Evolutionary conservation across 495 filamentous ascomycete genomes (phyloP).

Genomic region (Parachaetomium inaequale): DNA sequence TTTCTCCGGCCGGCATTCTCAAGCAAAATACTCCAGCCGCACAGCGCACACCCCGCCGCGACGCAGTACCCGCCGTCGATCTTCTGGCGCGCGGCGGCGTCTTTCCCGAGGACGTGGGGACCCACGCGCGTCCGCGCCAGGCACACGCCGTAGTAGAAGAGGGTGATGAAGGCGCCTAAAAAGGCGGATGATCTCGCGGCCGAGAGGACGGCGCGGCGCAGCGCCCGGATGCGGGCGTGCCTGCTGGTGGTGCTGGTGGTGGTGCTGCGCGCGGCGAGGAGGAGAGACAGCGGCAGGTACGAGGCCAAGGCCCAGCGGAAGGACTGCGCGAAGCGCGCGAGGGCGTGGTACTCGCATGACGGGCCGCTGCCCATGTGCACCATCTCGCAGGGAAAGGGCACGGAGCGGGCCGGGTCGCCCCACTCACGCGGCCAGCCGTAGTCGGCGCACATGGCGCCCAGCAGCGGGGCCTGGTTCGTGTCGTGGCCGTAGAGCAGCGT

Average conservation of each 20-base stretch:
- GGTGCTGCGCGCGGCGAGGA: constrained; percentile 45
- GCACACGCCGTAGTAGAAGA: constrained; percentile 90
- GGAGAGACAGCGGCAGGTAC: constrained; percentile 74
- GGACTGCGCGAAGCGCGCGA: constrained; percentile 64
- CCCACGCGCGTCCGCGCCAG: constrained; percentile 77
- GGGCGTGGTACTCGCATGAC: constrained; percentile 74
- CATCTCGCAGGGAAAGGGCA: constrained; percentile 82
- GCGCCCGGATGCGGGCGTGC: constrained; percentile 37
- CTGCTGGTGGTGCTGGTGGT: constrained; percentile 25
- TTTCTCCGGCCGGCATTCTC: constrained; percentile 66
- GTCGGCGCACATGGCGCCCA: constrained; percentile 73
- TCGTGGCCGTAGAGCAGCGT: constrained; percentile 72
- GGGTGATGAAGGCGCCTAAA: constrained; percentile 71
- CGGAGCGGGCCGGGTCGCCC: constrained; percentile 70
- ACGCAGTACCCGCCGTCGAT: constrained; percentile 68
- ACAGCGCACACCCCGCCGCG: constrained; percentile 68
- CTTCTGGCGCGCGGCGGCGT: constrained; percentile 29
- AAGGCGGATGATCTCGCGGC: constrained; percentile 75
- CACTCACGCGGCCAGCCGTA: constrained; percentile 63
- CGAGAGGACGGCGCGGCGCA: constrained; percentile 52
- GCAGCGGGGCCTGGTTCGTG: constrained; percentile 66
- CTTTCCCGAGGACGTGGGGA: constrained; percentile 53
- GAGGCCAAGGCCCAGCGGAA: constrained; percentile 74
- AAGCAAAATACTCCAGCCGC: constrained; percentile 80
- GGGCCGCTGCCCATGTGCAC: constrained; percentile 79